Evolutionary conservation across 2,329 filamentous ascomycete species (phyloP), one percentile per base, ranked within the genome.

Genomic region (Colletotrichum graminicola): DNA sequence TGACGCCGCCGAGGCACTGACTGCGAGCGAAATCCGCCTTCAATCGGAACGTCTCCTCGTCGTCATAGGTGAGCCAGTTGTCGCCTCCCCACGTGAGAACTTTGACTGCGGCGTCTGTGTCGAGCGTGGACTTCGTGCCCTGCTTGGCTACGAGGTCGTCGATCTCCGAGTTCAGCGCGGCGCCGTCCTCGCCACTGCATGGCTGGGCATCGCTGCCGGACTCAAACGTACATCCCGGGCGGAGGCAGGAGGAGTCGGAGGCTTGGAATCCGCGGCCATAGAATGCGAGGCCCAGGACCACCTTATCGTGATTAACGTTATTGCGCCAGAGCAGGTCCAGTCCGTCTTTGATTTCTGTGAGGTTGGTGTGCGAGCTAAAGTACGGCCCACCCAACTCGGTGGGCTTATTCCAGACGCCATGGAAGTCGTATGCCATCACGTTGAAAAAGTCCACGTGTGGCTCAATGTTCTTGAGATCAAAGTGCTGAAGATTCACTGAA

Each of bases 311-410:
- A 1, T 78, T 66, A 29, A 89, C 77, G 36, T 81, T 73, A 39
- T 80, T 82, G 3, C 83, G 78, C 84, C 86, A 88, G 4, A 89
- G 75, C 0, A 88, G 80, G 2, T 86, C 80, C 0, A 87, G 66
- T 0, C 76, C 77, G 0, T 73, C 29, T 1, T 83, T 74, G 41
- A 86, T 84, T 72, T 87, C 84, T 0, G 83, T 85, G 7, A 86
- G 57, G 72, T 87, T 86, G 2, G 55, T 71, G 41, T 71, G 70
- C 10, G 52, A 14, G 41, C 59, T 62, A 7, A 67, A 39, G 39
- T 64, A 60, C 11, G 32, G 36, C 10, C 60, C 66, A 3, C 39
- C 29, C 29, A 16, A 65, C 32, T 54, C 21, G 12, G n/a, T 79
- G 71, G 41, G 49, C 2, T 59, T 36, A 63, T 82, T 80, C 80